Base-by-base conservation (phyloP, 1,284 basidiomycete genomes). In the Sanguinoderma infundibulare region DNA sequence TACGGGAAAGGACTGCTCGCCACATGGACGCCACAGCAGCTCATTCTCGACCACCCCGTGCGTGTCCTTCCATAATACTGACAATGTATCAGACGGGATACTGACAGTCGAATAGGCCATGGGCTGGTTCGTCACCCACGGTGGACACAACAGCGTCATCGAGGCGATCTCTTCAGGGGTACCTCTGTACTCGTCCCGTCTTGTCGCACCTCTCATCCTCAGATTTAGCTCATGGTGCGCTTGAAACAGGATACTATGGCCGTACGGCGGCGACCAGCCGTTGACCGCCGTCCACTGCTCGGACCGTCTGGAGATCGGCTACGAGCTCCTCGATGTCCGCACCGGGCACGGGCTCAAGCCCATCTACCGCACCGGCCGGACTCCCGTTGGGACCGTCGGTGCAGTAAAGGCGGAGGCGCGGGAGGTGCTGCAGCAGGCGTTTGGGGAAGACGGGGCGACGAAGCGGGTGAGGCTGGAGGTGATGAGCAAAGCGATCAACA, bases 251-350 rank as follows among this genome's bases (percentile, higher is more conserved):
- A 66, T 66, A 24, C 12, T 63, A 12, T 72, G 70, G 70, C 71
- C 71, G 2, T 68, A 71, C 50, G 55, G 50, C 24, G 67, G 60
- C 6, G 71, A 73, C 60, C 71, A 73, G 51, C 68, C 69, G 14
- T 14, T 42, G 2, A 71, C 69, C 54, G 69, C 70, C 22, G 52
- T 69, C 6, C 53, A 66, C 53, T 40, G 70, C 14, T 55, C 63
- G 1, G 57, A 66, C 14, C 28, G n/a, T 12, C 26, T 28, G 9
- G 20, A 28, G 14, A 62, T 71, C 15, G 71, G 68, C 2, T 73
- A 73, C 59, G 72, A 74, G 66, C 64, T 74, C 3, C 44, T 72
- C 53, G 71, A 74, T 55, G 68, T 69, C 9, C 69, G 73, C 24
- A 67, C 28, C 10, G 71, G 69, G 1, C 38, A 66, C 15, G 71